Conservation (phyloP, 176 grass and related monocot species). For the Juncus inflexus region DNA sequence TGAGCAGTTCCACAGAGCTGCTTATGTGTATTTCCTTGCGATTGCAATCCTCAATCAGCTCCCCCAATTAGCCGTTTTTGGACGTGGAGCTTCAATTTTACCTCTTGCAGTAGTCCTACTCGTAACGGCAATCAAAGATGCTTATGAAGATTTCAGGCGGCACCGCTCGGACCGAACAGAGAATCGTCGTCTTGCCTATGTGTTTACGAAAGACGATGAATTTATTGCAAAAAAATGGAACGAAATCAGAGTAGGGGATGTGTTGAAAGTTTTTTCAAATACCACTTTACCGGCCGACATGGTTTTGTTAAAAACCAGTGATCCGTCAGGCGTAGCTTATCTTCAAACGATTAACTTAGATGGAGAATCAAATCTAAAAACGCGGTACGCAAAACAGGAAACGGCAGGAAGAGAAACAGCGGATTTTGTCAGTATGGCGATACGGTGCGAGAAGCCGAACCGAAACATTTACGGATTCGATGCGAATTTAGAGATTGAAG, state of each 20-base stretch:
- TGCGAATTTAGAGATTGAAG: conserved; percentile 59
- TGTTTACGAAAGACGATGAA: conserved; percentile 19
- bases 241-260: conserved; percentile 63
- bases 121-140: conserved; percentile 87
- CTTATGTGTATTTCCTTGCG: conserved; percentile 88
- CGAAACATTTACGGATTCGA: conserved; percentile 77
- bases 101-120: conserved; percentile 80
- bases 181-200: conserved; percentile 57
- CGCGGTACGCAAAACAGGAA: conserved; percentile 61
- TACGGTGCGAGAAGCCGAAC: conserved; percentile 60
- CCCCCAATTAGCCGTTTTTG: conserved; percentile 71
- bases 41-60: conserved; percentile 94
- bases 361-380: conserved; percentile 86
- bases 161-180: conserved; percentile 68
- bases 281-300: conserved; percentile 69
- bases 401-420: conserved; percentile 11
- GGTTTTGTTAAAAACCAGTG: conserved; percentile 24
- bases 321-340: conserved; percentile 65
- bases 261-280: conserved; percentile 44
- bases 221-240: conserved; percentile 62
- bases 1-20: conserved; percentile 95
- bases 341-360: conserved; percentile 89
- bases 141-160: conserved; percentile 82
- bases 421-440: conserved; percentile 52
- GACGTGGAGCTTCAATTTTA: conserved; percentile 55